Evolutionary conservation across 2,329 filamentous ascomycete genomes (phyloP).

Genomic region (Venturiaceae sp.): DNA sequence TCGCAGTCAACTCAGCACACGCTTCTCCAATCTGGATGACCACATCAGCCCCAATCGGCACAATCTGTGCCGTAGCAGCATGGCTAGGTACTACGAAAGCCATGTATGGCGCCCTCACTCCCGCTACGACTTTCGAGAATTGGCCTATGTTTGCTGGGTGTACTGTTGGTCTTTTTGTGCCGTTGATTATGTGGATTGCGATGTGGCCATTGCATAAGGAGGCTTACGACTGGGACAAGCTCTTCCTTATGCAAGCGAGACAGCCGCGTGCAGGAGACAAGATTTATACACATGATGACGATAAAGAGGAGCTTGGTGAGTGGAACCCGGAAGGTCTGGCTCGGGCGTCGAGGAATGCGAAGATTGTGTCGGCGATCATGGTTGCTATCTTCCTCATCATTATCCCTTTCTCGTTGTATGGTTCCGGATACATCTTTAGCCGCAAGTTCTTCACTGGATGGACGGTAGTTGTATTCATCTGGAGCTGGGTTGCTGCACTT

Average conservation of each 20-base stretch:
- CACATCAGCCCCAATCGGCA: slow-evolving; percentile 2
- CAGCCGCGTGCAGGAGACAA: slow-evolving; percentile 5
- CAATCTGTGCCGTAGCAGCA: slow-evolving; percentile 1
- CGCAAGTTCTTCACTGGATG: slow-evolving; percentile 7
- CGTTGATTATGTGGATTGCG: slow-evolving; percentile 1
- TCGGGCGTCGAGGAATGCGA: not conserved
- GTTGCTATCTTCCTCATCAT: slow-evolving; percentile 1
- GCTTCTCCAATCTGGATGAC: not conserved
- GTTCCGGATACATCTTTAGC: slow-evolving; percentile 3
- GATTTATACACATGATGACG: not conserved
- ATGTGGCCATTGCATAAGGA: slow-evolving; percentile 3
- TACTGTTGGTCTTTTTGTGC: not conserved
- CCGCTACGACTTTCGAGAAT: slow-evolving; percentile 7
- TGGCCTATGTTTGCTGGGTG: slow-evolving; percentile 8
- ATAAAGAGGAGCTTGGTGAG: not conserved
- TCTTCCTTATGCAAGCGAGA: slow-evolving; percentile 6
- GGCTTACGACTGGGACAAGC: slow-evolving; percentile 6
- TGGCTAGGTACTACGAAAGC: slow-evolving; percentile 7
- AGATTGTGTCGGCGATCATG: not conserved
- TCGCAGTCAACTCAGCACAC: not conserved
- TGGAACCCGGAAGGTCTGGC: not conserved
- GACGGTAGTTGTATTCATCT: slow-evolving; percentile 6
- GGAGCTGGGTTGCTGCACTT: slow-evolving; percentile 6
- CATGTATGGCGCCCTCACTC: slow-evolving; percentile 2
- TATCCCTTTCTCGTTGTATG: slow-evolving; percentile 1